Conservation (phyloP, 2,329 filamentous ascomycete species). For the Trichoderma atrobrunneum region DNA sequence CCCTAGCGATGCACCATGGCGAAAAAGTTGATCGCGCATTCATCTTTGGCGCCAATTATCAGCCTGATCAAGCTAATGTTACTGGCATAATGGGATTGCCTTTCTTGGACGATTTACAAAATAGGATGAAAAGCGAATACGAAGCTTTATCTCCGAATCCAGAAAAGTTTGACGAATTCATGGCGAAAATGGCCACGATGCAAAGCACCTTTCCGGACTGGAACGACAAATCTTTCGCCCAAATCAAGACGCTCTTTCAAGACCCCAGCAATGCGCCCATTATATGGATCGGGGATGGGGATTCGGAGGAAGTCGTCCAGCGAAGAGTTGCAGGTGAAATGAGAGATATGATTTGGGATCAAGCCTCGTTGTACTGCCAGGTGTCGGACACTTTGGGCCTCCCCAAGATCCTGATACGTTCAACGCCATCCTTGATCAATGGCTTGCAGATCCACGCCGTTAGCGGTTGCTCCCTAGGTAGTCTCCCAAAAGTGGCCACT, state of each 20-base stretch:
- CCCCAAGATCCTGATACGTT: not conserved
- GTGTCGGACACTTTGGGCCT: not conserved
- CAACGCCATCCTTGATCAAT: not conserved
- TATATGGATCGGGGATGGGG: not conserved
- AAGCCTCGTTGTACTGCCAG: not conserved
- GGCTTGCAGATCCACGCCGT: not conserved
- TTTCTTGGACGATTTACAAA: not conserved
- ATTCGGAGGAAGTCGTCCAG: not conserved
- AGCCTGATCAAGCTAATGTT: not conserved
- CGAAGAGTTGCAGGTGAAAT: not conserved
- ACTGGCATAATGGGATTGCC: not conserved
- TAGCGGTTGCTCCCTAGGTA: not conserved
- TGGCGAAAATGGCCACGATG: not conserved
- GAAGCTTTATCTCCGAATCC: not conserved
- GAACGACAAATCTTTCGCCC: not conserved
- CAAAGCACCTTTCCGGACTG: not conserved
- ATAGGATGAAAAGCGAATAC: not conserved
- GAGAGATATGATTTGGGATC: not conserved
- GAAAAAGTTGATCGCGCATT: not conserved
- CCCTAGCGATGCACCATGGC: not conserved
- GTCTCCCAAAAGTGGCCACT: not conserved
- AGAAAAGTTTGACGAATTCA: not conserved
- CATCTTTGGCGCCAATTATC: slow-evolving; percentile 4
- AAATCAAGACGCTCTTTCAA: not conserved
- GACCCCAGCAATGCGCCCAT: not conserved